Evolutionary conservation across 371 early-diverging fungal species (phyloP), one percentile per base, ranked within the genome.

Genomic region (Mucor lusitanicus): DNA sequence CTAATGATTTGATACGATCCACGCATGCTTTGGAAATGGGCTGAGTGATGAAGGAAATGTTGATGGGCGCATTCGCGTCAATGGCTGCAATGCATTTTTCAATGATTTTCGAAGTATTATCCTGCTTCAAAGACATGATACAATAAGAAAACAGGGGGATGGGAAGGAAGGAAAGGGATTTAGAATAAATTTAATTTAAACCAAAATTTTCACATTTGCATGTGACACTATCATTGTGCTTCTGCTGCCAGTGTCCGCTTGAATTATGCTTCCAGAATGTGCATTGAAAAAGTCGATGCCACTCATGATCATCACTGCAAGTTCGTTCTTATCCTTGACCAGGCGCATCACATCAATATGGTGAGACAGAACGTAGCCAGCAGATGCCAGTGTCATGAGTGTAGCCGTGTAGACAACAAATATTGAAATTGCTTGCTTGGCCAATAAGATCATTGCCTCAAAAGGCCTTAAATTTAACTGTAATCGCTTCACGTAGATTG

Each of bases 401-500:
- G 73, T 58, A 9, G 77, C 73, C 4, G 63, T 63, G 58, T 78
- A 78, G 1, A 73, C 63, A 1, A 73, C 60, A 60, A 68, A 72
- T 9, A 78, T 73, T 0, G 75, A 68, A 1, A 70, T 50, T 1
- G 65, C 77, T 6, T 71, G 71, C 27, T 78, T 78, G 11, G 73
- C 65, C 9, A 81, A 33, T 6, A 81, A 69, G 3, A 73, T 12
- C 68, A 81, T 73, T 9, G 81, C 81, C 13, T 81, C 77, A 27
- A 73, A 61, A 3, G 81, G 81, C 6, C 79, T 59, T 53, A 81
- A 50, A n/a, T 77, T 71, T 3, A 81, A 54, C 23, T 75, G 71
- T n/a, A 87, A 79, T 40, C 87, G 75, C 21, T 73, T 69, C 5
- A 77, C 80, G 46, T 87, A 87, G 0, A 73, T 57, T 0, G 83